Evolutionary conservation across 305 asterid species (phyloP).

Genomic region (Nicotiana rustica): DNA sequence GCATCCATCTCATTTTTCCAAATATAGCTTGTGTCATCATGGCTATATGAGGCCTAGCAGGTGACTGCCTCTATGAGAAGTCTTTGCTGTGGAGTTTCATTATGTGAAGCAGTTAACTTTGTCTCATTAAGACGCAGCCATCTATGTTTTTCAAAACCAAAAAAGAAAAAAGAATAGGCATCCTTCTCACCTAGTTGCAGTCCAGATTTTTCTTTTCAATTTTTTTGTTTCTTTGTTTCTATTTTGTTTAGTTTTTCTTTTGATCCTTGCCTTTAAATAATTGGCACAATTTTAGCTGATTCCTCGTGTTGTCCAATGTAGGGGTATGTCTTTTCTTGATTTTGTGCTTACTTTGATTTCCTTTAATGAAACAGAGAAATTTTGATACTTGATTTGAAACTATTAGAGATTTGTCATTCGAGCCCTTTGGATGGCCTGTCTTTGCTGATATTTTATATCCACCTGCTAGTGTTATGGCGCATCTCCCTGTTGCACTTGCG

Average conservation of each 20-base stretch:
- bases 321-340: not conserved
- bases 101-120: not conserved
- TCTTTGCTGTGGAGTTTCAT: not conserved
- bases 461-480: not conserved
- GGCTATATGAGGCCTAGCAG: not conserved
- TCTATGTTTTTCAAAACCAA: not conserved
- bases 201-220: not conserved
- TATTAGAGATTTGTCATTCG: not conserved
- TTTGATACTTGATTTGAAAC: slow-evolving; percentile 11
- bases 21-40: not conserved
- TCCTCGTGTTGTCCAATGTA: not conserved
- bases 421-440: not conserved
- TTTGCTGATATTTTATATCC: not conserved
- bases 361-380: not conserved
- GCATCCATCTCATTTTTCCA: not conserved
- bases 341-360: not conserved
- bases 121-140: slow-evolving; percentile 9
- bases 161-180: not conserved
- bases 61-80: not conserved
- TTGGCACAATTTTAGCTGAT: slow-evolving; percentile 18
- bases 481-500: slow-evolving; percentile 28
- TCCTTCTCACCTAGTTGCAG: slow-evolving; percentile 1
- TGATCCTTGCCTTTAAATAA: not conserved
- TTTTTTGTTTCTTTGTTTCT: not conserved
- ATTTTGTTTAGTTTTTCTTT: not conserved